These are phyloP conservation scores for Fusarium nisikadoi DNA, from an alignment of 2,329 filamentous ascomycete species.

Conservation along the genomic window DNA sequence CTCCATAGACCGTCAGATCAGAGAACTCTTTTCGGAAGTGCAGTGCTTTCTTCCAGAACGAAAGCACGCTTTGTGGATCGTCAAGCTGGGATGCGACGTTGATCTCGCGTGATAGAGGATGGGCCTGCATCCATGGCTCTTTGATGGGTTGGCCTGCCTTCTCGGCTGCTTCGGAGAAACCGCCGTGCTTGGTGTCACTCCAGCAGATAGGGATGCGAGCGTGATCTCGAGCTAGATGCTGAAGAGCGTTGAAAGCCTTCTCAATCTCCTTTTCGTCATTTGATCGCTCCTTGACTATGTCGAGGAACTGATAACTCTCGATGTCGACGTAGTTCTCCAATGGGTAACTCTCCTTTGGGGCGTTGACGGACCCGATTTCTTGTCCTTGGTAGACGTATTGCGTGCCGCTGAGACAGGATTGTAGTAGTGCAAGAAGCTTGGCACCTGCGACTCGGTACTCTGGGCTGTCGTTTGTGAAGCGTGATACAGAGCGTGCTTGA, in stretches of 20 bases:
- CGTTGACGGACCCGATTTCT: conserved; percentile 72
- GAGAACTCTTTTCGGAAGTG: conserved; percentile 47
- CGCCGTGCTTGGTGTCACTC: conserved; percentile 52
- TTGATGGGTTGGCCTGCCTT: conserved; percentile 41
- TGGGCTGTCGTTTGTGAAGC: conserved; percentile 62
- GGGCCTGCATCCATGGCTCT: conserved; percentile 50
- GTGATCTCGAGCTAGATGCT: conserved; percentile 65
- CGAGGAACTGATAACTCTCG: conserved; percentile 57
- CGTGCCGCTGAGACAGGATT: conserved; percentile 65
- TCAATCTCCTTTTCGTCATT: conserved; percentile 50
- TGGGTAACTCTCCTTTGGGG: conserved; percentile 67
- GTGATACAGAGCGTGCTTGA: conserved; percentile 67
- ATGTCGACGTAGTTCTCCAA: conserved; percentile 64
- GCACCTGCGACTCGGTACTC: conserved; percentile 60
- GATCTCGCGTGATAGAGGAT: conserved; percentile 51
- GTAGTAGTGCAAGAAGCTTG: conserved; percentile 68
- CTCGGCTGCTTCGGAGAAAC: conserved; percentile 52
- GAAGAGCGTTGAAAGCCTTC: conserved; percentile 47
- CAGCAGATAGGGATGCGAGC: conserved; percentile 75
- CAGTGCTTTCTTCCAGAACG: conserved; percentile 49
- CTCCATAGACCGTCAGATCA: conserved; percentile 50
- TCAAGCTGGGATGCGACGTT: conserved; percentile 67
- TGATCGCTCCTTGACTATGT: conserved; percentile 46
- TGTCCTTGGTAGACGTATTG: conserved; percentile 76
- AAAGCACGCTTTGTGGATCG: conserved; percentile 50